Evolutionary conservation across 306 rosid species (phyloP), one percentile per base, ranked within the genome.

Genomic region (Rubus parviflorus): DNA sequence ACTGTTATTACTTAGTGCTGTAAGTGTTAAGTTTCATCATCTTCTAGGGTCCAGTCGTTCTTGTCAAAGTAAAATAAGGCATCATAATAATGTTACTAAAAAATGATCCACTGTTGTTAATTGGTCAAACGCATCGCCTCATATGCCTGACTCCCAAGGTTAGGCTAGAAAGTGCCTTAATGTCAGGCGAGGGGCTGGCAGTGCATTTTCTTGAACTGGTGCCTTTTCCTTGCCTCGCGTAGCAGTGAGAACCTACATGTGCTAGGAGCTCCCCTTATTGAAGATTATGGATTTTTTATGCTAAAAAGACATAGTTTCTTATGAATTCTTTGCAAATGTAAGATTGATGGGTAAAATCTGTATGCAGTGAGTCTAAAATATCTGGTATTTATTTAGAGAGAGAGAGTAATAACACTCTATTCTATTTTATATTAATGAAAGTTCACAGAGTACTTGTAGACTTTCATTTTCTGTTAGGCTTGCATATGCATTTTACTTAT

Each of bases 401-500:
- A 25, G 30, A 25, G 30, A 25, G 17, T 53, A 19, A 38, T 30
- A 68, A 12, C 7, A 57, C 22, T 80, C 4, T 37, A 22, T 23
- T 15, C 35, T 58, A 48, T 41, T 22, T 70, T 41, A 20, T 74
- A 35, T 3, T 58, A 40, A 4, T 37, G 66, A 19, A 20, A 48
- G 51, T 57, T 73, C 8, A 0, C 7, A 7, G 48, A 66, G 42
- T 20, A 48, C 19, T 30, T 37, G 1, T 19, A 38, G 58, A 19
- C 35, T 65, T 72, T 16, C 19, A 46, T 49, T 66, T 68, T 12
- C 37, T 52, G 76, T 48, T n/a, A 48, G 12, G 58, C 45, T 43
- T 65, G 61, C n/a, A 40, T 20, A 37, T 46, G 75, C 77, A 66
- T 83, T 43, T 63, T 67, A 76, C 75, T 66, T 62, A 42, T 8